phyloP scores from a whole-genome alignment of 257 asterid genomes.

The Rubia yunnanensis region DNA sequence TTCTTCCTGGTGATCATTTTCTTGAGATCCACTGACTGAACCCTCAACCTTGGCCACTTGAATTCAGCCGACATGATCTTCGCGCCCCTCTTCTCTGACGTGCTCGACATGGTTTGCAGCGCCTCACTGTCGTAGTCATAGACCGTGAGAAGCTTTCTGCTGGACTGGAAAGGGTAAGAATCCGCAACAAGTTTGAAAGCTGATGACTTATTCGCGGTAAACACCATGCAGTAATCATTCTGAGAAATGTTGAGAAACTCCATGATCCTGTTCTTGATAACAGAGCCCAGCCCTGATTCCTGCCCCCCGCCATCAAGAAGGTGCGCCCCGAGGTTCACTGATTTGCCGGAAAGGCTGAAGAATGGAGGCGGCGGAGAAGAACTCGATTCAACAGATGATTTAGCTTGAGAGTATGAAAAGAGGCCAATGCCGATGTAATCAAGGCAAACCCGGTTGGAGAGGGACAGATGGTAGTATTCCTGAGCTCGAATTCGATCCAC shows the following conservation, averaged over 20 bases:
- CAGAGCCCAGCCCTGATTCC: slow-evolving; percentile 57
- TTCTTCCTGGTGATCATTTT: slow-evolving; percentile 44
- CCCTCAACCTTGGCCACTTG: slow-evolving; percentile 83
- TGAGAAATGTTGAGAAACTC: slow-evolving; percentile 57
- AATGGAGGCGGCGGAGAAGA: slow-evolving; percentile 30
- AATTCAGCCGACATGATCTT: slow-evolving; percentile 58
- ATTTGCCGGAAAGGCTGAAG: slow-evolving; percentile 45
- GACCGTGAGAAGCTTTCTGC: slow-evolving; percentile 56
- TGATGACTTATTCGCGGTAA: slow-evolving; percentile 76
- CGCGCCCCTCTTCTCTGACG: slow-evolving; percentile 68
- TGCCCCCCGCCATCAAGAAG: slow-evolving; percentile 52
- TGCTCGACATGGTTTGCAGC: slow-evolving; percentile 41
- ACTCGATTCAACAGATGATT: slow-evolving; percentile 20
- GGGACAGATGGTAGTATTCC: slow-evolving; percentile 56
- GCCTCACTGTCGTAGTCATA: slow-evolving; percentile 87
- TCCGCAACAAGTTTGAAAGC: slow-evolving; percentile 80
- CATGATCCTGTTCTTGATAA: slow-evolving; percentile 58
- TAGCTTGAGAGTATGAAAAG: slow-evolving; percentile 60
- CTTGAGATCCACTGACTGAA: slow-evolving; percentile 40
- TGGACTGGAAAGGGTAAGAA: slow-evolving; percentile 60
- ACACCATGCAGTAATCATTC: slow-evolving; percentile 60
- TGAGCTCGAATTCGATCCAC: slow-evolving; percentile 63
- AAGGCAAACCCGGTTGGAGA: slow-evolving; percentile 57
- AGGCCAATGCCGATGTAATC: slow-evolving; percentile 87
- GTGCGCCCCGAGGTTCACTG: slow-evolving; percentile 60